phyloP scores from a whole-genome alignment of 2,329 filamentous ascomycete genomes.

The Exophiala alcalophila region DNA sequence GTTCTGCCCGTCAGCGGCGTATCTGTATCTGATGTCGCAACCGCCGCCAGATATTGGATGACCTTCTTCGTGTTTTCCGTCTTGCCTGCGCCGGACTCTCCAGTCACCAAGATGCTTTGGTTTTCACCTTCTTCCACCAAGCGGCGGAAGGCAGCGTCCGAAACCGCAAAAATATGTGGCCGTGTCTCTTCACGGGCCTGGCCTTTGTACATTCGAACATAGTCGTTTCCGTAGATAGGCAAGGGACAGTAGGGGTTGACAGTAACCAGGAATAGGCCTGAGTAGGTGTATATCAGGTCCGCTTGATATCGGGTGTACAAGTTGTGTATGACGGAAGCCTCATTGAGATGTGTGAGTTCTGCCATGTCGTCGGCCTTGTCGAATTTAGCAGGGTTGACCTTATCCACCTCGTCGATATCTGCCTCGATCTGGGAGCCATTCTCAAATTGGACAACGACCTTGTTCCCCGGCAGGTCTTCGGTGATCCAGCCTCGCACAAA shows the following conservation, averaged over 20 bases:
- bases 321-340: slow-evolving; percentile 96
- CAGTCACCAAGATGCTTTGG: slow-evolving; percentile 96
- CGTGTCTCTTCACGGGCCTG: slow-evolving; percentile 88
- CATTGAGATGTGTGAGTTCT: slow-evolving; percentile 94
- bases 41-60: slow-evolving; percentile 94
- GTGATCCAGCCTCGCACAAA: slow-evolving; percentile 93
- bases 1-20: slow-evolving; percentile 56
- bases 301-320: slow-evolving; percentile 91
- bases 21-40: slow-evolving; percentile 70
- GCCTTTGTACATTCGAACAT: slow-evolving; percentile 97
- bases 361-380: slow-evolving; percentile 99
- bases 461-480: slow-evolving; percentile 68
- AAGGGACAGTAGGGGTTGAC: slow-evolving; percentile 95
- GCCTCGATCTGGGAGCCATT: slow-evolving; percentile 89
- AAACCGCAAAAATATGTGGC: slow-evolving; percentile 96
- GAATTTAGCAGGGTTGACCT: slow-evolving; percentile 98
- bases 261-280: slow-evolving; percentile 91
- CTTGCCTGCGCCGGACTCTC: slow-evolving; percentile 96
- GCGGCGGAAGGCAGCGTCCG: slow-evolving; percentile 93
- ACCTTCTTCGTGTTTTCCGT: slow-evolving; percentile 99
- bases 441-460: slow-evolving; percentile 84
- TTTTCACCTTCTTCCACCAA: slow-evolving; percentile 92
- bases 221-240: slow-evolving; percentile 94
- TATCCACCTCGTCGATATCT: slow-evolving; percentile 84
- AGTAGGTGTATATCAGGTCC: slow-evolving; percentile 96